Evolutionary conservation across 2,329 filamentous ascomycete species (phyloP).

Genomic region (Colletotrichum spaethianum): DNA sequence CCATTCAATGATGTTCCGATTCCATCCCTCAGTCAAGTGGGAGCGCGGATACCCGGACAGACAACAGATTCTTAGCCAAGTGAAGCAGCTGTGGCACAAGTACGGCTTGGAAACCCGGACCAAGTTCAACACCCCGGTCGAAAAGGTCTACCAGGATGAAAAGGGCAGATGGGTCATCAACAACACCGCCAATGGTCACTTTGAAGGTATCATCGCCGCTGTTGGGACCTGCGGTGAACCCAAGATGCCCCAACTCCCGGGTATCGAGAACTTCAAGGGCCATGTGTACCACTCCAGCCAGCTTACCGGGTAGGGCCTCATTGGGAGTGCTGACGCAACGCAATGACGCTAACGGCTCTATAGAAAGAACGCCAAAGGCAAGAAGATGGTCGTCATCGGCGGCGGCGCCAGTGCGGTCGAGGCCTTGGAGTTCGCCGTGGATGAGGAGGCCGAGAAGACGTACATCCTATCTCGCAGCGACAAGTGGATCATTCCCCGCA

Average conservation of each 20-base stretch:
- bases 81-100: constrained; percentile 79
- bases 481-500: constrained; percentile 91
- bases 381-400: constrained; percentile 82
- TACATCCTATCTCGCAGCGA: constrained; percentile 83
- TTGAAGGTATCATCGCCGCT: constrained; percentile 84
- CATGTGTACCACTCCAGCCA: constrained; percentile 82
- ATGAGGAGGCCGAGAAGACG: constrained; percentile 76
- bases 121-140: constrained; percentile 78
- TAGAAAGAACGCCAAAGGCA: constrained; percentile 78
- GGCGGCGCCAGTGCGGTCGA: constrained; percentile 87
- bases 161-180: constrained; percentile 85
- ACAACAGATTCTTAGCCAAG: constrained; percentile 80
- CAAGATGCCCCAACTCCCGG: constrained; percentile 79
- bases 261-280: constrained; percentile 81
- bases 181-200: constrained; percentile 76
- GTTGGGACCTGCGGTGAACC: constrained; percentile 86
- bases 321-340: accelerated
- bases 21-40: constrained; percentile 85
- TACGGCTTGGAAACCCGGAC: constrained; percentile 82
- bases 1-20: constrained; percentile 89
- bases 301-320: constrained; percentile 69
- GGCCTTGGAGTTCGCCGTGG: constrained; percentile 83
- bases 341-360: constrained; percentile 42
- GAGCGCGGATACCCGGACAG: constrained; percentile 82
- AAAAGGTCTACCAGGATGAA: constrained; percentile 77